phyloP scores from a whole-genome alignment of 1,284 basidiomycete species.

The Malassezia dermatis region DNA sequence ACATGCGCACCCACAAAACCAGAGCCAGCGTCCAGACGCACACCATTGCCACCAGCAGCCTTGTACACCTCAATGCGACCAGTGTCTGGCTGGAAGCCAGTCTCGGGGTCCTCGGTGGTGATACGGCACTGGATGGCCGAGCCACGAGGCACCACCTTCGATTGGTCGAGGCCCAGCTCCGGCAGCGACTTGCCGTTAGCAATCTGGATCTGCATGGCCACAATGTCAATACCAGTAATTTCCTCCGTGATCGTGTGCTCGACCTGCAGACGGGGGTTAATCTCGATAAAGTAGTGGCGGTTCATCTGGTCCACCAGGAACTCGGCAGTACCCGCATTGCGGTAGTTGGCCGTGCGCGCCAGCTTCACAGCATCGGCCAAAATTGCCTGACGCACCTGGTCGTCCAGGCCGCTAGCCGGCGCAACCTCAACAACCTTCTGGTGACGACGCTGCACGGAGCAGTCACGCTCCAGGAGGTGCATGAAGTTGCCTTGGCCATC shows the following conservation, averaged over 20 bases:
- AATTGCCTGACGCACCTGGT: constrained; percentile 79
- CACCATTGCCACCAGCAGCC: constrained; percentile 95
- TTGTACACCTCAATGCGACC: constrained; percentile 99
- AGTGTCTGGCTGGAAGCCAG: constrained; percentile 91
- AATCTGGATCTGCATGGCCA: constrained; percentile 96
- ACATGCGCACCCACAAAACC: constrained; percentile 99
- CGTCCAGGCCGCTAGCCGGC: constrained; percentile 83
- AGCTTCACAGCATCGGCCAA: constrained; percentile 85
- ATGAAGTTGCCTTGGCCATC: constrained; percentile 85
- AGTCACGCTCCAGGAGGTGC: constrained; percentile 95
- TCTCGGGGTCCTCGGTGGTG: constrained; percentile 91
- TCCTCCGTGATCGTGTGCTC: constrained; percentile 73
- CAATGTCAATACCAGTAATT: constrained; percentile 96
- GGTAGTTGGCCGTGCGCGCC: constrained; percentile 80
- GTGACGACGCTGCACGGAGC: constrained; percentile 92
- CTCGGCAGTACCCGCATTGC: constrained; percentile 92
- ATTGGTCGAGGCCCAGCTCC: constrained; percentile 92
- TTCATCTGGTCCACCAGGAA: constrained; percentile 83
- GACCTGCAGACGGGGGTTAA: constrained; percentile 42
- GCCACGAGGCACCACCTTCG: constrained; percentile 87
- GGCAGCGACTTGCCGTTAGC: constrained; percentile 90
- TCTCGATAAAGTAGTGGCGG: constrained; percentile 97
- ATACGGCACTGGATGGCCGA: constrained; percentile 98
- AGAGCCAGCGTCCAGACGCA: constrained; percentile 90
- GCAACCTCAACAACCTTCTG: constrained; percentile 99